Conservation (phyloP, 2,329 filamentous ascomycete species). For the Pseudocercospora macadamiae region DNA sequence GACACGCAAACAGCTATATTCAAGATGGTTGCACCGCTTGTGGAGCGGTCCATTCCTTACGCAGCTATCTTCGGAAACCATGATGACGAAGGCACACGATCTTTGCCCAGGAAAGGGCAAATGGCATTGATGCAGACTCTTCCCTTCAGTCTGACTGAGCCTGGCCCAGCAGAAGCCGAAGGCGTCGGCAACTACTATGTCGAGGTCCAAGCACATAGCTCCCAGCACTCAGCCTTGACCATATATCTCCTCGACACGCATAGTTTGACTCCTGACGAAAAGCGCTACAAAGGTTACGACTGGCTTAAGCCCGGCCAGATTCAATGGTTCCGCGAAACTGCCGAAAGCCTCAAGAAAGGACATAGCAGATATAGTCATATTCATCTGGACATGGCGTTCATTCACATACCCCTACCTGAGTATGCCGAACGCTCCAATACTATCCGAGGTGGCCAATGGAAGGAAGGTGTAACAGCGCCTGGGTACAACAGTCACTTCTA, state of each 20-base stretch:
- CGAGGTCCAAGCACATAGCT: constrained; percentile 82
- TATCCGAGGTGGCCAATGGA: constrained; percentile 68
- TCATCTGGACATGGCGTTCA: constrained; percentile 95
- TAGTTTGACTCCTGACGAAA: constrained; percentile 86
- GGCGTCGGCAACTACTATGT: constrained; percentile 95
- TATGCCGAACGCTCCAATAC: constrained; percentile 67
- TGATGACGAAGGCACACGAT: constrained; percentile 74
- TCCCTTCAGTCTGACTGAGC: constrained; percentile 83
- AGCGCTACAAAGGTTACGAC: constrained; percentile 88
- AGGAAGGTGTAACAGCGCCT: constrained; percentile 84
- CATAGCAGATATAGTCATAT: constrained; percentile 80
- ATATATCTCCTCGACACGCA: constrained; percentile 96
- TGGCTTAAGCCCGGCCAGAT: constrained; percentile 96
- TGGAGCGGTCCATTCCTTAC: constrained; percentile 86
- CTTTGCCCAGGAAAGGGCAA: constrained; percentile 70
- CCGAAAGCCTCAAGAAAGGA: constrained; percentile 68
- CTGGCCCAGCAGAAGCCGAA: constrained; percentile 80
- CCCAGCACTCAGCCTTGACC: constrained; percentile 85
- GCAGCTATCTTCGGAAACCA: constrained; percentile 96
- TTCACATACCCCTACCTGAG: constrained; percentile 94
- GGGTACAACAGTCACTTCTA: constrained; percentile 90
- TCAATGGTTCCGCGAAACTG: constrained; percentile 86
- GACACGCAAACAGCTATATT: constrained; percentile 93
- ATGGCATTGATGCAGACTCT: constrained; percentile 87
- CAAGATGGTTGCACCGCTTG: constrained; percentile 84